phyloP scores from a whole-genome alignment of 371 early-diverging fungal genomes.

The Rhizopus sp. region DNA sequence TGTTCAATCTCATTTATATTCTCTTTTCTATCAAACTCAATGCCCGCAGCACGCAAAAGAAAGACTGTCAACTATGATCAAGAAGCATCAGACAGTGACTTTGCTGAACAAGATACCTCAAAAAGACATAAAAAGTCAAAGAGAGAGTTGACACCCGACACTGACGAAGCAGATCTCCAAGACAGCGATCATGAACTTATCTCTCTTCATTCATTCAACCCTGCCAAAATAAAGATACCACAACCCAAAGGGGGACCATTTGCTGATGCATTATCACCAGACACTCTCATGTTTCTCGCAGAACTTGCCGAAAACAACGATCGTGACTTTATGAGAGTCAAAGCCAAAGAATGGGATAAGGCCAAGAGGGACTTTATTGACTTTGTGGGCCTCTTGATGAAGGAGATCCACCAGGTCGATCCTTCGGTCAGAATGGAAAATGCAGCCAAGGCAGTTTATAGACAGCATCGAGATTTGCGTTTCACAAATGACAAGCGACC shows the following conservation, averaged over 20 bases:
- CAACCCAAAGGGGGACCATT: constrained; percentile 49
- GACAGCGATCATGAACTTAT: constrained; percentile 13
- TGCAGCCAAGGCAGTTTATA: constrained; percentile 52
- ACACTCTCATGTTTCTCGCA: constrained; percentile 49
- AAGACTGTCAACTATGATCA: no score
- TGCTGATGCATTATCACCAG: constrained; percentile 56
- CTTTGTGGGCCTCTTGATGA: constrained; percentile 47
- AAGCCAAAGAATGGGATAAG: constrained; percentile 34
- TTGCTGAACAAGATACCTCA: not conserved
- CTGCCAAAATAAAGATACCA: constrained; percentile 37
- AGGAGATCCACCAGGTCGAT: constrained; percentile 48
- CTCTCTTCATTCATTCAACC: constrained; percentile 16
- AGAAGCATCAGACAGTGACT: no score
- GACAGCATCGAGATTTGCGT: constrained; percentile 60
- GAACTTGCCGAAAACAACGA: constrained; percentile 55
- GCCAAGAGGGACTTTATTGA: constrained; percentile 53
- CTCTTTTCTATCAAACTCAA: no score
- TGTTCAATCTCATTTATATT: no score
- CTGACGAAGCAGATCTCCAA: constrained; percentile 18
- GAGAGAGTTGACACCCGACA: not conserved
- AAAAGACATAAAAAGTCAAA: not conserved
- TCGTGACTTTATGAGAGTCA: constrained; percentile 51
- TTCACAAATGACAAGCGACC: constrained; percentile 61
- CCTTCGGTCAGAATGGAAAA: constrained; percentile 46
- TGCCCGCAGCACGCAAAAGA: no score